These are phyloP conservation scores for Trypanosoma grayi DNA, from an alignment of 208 protist genomes.

Conservation along the genomic window DNA sequence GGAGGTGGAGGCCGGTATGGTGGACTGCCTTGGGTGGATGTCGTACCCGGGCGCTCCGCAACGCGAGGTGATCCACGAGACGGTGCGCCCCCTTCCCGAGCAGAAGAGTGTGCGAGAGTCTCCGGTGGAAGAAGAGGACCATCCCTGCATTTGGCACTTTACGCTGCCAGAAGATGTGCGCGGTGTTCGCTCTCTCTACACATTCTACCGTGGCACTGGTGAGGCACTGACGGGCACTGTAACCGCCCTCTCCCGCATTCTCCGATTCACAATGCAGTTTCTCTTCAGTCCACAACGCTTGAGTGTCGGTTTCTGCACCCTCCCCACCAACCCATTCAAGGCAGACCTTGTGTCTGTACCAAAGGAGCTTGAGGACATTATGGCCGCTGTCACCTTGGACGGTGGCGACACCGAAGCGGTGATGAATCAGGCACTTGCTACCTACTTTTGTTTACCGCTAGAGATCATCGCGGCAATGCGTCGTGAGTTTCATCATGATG, in stretches of 20 bases:
- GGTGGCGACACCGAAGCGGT: constrained; percentile 17
- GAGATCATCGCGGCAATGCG: constrained; percentile 45
- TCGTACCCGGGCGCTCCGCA: constrained; percentile 43
- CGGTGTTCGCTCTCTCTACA: constrained; percentile 21
- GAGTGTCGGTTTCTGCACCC: constrained; percentile 30
- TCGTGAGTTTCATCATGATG: constrained; percentile 43
- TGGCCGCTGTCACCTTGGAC: constrained; percentile 24
- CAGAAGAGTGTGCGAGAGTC: constrained; percentile 40
- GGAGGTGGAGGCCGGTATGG: constrained; percentile 15
- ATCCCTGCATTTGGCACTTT: constrained; percentile 46
- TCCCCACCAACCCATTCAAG: constrained; percentile 55
- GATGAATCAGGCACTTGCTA: constrained; percentile 33
- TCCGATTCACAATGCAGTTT: constrained; percentile 58
- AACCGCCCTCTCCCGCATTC: constrained; percentile 45
- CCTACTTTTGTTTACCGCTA: constrained; percentile 53
- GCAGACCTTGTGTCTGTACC: constrained; percentile 30
- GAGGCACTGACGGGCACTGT: constrained; percentile 42
- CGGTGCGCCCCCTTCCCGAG: constrained; percentile 36
- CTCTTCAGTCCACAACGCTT: constrained; percentile 49
- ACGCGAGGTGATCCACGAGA: constrained; percentile 41
- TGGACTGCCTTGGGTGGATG: constrained; percentile 50
- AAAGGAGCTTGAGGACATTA: constrained; percentile 31
- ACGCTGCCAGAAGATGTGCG: constrained; percentile 13
- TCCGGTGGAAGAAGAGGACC: constrained; percentile 33
- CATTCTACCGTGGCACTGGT: constrained; percentile 31